These are phyloP conservation scores for Marsdenia floribunda DNA, from an alignment of 257 asterid genomes.

Conservation along the genomic window DNA sequence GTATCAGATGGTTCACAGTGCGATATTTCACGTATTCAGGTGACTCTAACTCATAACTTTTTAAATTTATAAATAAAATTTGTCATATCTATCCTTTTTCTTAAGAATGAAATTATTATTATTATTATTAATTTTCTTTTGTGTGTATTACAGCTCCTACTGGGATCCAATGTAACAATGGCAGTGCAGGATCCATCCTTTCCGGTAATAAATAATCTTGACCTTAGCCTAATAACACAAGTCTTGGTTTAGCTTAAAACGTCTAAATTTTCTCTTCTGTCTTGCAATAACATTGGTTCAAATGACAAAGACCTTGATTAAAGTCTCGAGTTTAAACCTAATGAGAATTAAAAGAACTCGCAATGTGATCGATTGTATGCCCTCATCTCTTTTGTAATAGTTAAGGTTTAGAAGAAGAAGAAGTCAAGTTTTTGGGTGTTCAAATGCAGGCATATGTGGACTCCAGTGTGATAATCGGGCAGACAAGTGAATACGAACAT, in stretches of 20 bases:
- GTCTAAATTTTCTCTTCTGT: too few species aligned
- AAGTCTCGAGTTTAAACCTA: too few species aligned
- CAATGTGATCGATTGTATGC: too few species aligned
- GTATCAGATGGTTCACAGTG: slow-evolving; percentile 90
- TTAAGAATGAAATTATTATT: background rate
- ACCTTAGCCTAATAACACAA: too few species aligned
- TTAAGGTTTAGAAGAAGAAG: too few species aligned
- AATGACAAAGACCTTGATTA: too few species aligned
- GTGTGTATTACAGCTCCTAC: slow-evolving; percentile 51
- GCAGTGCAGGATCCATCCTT: slow-evolving; percentile 84
- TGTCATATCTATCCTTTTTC: background rate
- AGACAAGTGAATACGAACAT: slow-evolving; percentile 51
- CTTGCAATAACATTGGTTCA: too few species aligned
- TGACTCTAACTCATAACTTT: background rate
- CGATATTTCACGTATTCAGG: slow-evolving; percentile 87
- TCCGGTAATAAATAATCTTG: slow-evolving; percentile 41
- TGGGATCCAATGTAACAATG: slow-evolving; percentile 67
- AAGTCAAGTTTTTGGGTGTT: background rate
- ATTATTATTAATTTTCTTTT: slow-evolving; percentile 1
- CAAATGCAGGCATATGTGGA: slow-evolving; percentile 71
- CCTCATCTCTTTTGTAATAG: background rate
- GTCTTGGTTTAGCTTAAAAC: too few species aligned
- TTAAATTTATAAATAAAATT: too few species aligned
- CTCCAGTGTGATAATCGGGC: slow-evolving; percentile 77
- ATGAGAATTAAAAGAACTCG: too few species aligned